Percentiles rank a stretch among this genome's conserved stretches.
Evolutionary conservation across 2,329 filamentous ascomycete genomes (phyloP).

Genomic region (Neopestalotiopsis sp.): DNA sequence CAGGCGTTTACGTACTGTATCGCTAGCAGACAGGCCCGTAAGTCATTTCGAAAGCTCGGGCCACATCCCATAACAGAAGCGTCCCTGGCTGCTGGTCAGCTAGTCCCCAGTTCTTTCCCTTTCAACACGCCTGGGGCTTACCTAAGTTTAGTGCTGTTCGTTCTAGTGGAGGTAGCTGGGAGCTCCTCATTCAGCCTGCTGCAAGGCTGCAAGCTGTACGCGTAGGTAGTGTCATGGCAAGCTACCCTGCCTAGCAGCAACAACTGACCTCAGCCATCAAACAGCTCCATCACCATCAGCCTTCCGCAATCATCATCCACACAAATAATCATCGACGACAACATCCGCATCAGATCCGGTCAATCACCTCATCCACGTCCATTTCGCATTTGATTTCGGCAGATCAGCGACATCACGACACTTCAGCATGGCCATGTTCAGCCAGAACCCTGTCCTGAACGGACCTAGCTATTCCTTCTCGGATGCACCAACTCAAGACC

Average conservation of each 20-base stretch:
- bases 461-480: constrained; percentile 73
- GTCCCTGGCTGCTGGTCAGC: not conserved
- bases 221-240: constrained; percentile 15
- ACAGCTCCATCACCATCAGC: constrained; percentile 16
- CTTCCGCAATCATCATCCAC: constrained; percentile 13
- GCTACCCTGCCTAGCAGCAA: constrained; percentile 15
- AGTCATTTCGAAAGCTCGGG: constrained; percentile 22
- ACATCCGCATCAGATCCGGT: constrained; percentile 15
- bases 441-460: constrained; percentile 72
- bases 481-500: constrained; percentile 60
- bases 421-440: constrained; percentile 68
- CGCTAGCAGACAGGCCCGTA: not conserved
- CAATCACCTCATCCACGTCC: not conserved
- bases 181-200: constrained; percentile 18
- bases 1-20: not conserved
- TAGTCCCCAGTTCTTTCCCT: not conserved
- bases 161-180: not conserved
- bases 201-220: constrained; percentile 58
- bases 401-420: not conserved
- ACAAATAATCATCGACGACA: constrained; percentile 18
- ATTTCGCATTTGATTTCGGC: constrained; percentile 1
- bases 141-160: constrained; percentile 2
- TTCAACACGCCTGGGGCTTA: not conserved
- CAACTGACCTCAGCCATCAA: constrained; percentile 22
- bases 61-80: not conserved